Conservation (phyloP, 192 early-diverging fungal genomes). For the Coemansia sp. region DNA sequence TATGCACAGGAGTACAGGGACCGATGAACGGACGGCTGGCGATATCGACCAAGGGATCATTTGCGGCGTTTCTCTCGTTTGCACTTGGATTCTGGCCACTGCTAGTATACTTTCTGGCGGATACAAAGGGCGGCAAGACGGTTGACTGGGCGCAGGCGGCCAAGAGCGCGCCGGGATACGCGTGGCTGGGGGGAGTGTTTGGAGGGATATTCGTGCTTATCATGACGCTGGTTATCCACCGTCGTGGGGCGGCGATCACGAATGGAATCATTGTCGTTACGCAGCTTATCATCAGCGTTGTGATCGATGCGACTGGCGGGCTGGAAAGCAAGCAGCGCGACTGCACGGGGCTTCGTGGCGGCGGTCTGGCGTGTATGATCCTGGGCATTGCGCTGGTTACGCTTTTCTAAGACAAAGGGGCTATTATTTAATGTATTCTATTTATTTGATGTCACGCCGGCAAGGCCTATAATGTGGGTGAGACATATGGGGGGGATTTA, state of each 20-base stretch:
- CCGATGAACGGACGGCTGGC: constrained; percentile 54
- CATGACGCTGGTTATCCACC: constrained; percentile 51
- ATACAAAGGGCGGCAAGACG: constrained; percentile 51
- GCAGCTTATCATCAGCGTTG: constrained; percentile 52
- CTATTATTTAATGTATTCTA: neutral
- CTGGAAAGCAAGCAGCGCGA: constrained; percentile 39
- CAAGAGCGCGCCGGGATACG: constrained; percentile 33
- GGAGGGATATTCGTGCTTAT: constrained; percentile 54
- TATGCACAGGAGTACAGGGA: constrained; percentile 52
- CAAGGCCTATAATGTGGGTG: constrained; percentile 1
- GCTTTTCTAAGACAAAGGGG: constrained; percentile 23
- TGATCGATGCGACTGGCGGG: constrained; percentile 47
- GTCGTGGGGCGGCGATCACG: constrained; percentile 54
- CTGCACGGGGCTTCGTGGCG: constrained; percentile 43
- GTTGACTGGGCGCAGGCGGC: constrained; percentile 38
- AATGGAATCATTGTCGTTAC: constrained; percentile 54
- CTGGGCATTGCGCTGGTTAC: constrained; percentile 55
- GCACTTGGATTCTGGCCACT: constrained; percentile 57
- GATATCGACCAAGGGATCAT: constrained; percentile 49
- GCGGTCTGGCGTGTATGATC: constrained; percentile 54
- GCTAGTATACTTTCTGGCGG: constrained; percentile 51
- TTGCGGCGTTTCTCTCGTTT: constrained; percentile 53
- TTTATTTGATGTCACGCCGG: constrained; percentile 1
- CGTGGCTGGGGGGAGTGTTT: constrained; percentile 55
- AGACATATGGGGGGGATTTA: too few species aligned